Base-by-base conservation (phyloP, 805 yeast genomes). In the Kluyveromyces siamensis region DNA sequence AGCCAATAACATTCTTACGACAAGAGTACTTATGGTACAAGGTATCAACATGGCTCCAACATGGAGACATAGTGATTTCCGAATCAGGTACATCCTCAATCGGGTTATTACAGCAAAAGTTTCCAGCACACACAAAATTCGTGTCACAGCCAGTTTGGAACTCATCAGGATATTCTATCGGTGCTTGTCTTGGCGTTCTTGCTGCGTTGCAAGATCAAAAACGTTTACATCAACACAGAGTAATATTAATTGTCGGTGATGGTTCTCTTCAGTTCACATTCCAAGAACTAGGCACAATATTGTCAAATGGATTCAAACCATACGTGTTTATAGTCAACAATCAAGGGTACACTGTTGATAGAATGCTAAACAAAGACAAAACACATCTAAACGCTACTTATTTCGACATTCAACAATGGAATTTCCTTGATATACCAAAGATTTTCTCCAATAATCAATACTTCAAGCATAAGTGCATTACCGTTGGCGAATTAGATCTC, bases 41-140 rank as follows among this genome's bases (percentile, higher is more conserved):
- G 45, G 66, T 81, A 35, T 70, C 77, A 8, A 61, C 69, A 14
- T 75, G 79, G 74, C 71, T 81, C 48, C 67, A 68, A 54, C 76
- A 74, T 47, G 79, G 80, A 16, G 87, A 81, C 62, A 68, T 79
- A 21, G 68, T 81, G 13, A 73, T 81, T 40, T 74, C 82, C 11
- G 87, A 81, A 58, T 79, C 84, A 41, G 85, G 87, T 54, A 79
- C 87, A 9, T 77, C 84, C 7, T 72, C 84, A 3, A 80, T 81
- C 54, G 83, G 84, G 44, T 72, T 79, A 27, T 72, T 78, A 43
- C 81, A 79, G 54, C 69, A 83, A 14, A 62, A 66, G 50, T 77
- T 80, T 67, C 84, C 85, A 8, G 68, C 69, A 41, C 62, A 71
- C 46, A 64, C 75, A 33, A 58, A 67, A 39, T 80, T 84, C 37